These are phyloP conservation scores for Saprolegnia parasitica DNA, from an alignment of 352 stramenopile species.

Conservation along the genomic window DNA sequence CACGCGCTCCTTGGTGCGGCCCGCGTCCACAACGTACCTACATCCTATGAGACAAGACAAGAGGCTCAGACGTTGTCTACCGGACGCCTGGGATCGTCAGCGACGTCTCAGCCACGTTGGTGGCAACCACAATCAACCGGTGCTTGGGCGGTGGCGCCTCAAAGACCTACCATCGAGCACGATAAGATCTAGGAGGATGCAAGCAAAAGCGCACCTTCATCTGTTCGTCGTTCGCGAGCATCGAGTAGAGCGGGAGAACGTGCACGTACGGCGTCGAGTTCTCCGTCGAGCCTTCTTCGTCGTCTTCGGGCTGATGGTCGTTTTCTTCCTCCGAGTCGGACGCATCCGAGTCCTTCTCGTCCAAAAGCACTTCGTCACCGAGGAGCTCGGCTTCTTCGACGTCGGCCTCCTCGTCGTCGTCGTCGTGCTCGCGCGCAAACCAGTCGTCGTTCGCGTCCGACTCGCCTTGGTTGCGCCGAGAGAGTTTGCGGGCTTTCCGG, in stretches of 20 bases:
- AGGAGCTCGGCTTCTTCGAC: slow-evolving; percentile 49
- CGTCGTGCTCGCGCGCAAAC: slow-evolving; percentile 70
- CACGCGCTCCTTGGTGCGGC: slow-evolving; percentile 94
- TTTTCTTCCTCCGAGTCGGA: slow-evolving; percentile 73
- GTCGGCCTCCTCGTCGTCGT: slow-evolving; percentile 76
- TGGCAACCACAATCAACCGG: slow-evolving; percentile 95
- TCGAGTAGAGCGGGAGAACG: slow-evolving; percentile 95
- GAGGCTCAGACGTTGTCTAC: slow-evolving; percentile 86
- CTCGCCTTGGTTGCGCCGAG: neutral
- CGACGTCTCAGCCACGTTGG: slow-evolving; percentile 98
- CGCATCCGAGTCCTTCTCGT: slow-evolving; percentile 69
- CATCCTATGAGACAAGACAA: slow-evolving; percentile 37
- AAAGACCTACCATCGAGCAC: slow-evolving; percentile 42
- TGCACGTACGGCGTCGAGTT: slow-evolving; percentile 69
- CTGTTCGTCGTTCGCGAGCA: slow-evolving; percentile 95
- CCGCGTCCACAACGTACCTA: slow-evolving; percentile 93
- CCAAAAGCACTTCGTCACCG: slow-evolving; percentile 36
- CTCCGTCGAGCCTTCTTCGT: slow-evolving; percentile 40
- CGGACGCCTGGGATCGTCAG: slow-evolving; percentile 94
- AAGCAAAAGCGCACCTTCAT: slow-evolving; percentile 80
- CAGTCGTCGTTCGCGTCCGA: slow-evolving; percentile 45
- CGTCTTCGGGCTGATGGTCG: slow-evolving; percentile 62
- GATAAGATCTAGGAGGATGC: too few relatives aligned
- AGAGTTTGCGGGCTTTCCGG: slow-evolving; percentile 1
- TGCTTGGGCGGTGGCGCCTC: slow-evolving; percentile 82